A percentile compares a stretch with the other conserved stretches of the same genome.
phyloP scores from a whole-genome alignment of 495 filamentous ascomycete species.

The Podospora conica region DNA sequence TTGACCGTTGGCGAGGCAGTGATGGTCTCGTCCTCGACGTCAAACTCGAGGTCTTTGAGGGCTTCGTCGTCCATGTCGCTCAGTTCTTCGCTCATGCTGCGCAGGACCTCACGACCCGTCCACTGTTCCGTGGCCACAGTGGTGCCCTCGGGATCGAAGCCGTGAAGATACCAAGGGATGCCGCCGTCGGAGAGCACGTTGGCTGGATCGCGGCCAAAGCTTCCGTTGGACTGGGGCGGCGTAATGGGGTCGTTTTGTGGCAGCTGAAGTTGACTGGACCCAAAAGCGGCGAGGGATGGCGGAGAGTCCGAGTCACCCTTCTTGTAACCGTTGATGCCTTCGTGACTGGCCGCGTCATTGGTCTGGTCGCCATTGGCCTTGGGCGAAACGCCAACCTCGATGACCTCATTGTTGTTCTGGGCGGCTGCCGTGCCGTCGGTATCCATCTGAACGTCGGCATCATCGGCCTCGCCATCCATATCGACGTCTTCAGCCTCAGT shows the following conservation, averaged over 20 bases:
- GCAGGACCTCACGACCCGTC: conserved; percentile 67
- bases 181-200: conserved; percentile 64
- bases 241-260: conserved; percentile 31
- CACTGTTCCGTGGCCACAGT: conserved; percentile 63
- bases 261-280: conserved; percentile 2
- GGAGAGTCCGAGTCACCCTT: conserved; percentile 34
- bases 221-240: conserved; percentile 46
- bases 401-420: conserved; percentile 38
- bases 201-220: conserved; percentile 33
- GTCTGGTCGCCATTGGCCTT: conserved; percentile 28
- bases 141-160: conserved; percentile 73
- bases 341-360: conserved; percentile 16
- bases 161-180: conserved; percentile 81
- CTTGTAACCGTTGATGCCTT: conserved; percentile 19
- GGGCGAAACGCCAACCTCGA: conserved; percentile 16
- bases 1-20: conserved; percentile 32
- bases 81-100: conserved; percentile 77
- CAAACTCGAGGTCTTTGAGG: conserved; percentile 53
- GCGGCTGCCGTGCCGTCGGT: conserved; percentile 8
- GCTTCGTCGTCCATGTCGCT: conserved; percentile 86
- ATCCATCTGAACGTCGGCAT: conserved; percentile 15
- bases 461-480: conserved; percentile 15
- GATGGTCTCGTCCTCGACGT: conserved; percentile 39
- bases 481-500: conserved; percentile 19
- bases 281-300: conserved; percentile 21